phyloP scores from a whole-genome alignment of 495 filamentous ascomycete species.

The Neurospora pannonica region DNA sequence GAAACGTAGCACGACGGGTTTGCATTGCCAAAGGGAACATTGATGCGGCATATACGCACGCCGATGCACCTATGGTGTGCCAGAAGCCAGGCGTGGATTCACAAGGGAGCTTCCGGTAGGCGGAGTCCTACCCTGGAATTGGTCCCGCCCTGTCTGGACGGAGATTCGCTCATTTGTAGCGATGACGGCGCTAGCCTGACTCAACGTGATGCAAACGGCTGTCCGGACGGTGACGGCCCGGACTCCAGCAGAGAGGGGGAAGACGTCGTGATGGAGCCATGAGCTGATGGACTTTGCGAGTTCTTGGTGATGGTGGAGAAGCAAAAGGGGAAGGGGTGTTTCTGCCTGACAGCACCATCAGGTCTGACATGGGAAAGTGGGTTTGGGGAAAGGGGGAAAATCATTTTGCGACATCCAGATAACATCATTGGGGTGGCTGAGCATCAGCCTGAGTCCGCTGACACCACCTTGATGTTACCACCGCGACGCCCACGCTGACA shows the following conservation, averaged over 20 bases:
- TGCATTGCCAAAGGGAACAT: conserved; percentile 24
- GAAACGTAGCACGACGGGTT: conserved; percentile 10
- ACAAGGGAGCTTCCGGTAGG: conserved; percentile 14
- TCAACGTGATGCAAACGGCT: conserved; percentile 6
- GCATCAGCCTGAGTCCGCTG: not conserved
- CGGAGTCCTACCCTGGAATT: conserved; percentile 10
- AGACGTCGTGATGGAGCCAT: not conserved
- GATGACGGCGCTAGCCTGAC: conserved; percentile 21
- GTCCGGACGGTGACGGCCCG: not conserved
- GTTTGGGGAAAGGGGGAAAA: not conserved
- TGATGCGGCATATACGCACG: conserved; percentile 23
- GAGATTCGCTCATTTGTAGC: conserved; percentile 7
- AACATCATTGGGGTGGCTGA: not conserved
- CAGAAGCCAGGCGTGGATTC: conserved; percentile 1
- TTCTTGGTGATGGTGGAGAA: not conserved
- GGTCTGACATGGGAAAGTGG: not conserved
- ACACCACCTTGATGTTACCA: not conserved
- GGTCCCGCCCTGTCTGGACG: conserved; percentile 9
- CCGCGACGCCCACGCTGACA: not conserved
- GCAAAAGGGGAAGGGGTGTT: not conserved
- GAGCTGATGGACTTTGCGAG: not conserved
- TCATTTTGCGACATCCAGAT: not conserved
- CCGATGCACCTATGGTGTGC: conserved; percentile 12
- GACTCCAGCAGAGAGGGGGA: not conserved
- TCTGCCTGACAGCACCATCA: not conserved